Conservation (phyloP, 163 green algal genomes). For the Scenedesmus sp. region DNA sequence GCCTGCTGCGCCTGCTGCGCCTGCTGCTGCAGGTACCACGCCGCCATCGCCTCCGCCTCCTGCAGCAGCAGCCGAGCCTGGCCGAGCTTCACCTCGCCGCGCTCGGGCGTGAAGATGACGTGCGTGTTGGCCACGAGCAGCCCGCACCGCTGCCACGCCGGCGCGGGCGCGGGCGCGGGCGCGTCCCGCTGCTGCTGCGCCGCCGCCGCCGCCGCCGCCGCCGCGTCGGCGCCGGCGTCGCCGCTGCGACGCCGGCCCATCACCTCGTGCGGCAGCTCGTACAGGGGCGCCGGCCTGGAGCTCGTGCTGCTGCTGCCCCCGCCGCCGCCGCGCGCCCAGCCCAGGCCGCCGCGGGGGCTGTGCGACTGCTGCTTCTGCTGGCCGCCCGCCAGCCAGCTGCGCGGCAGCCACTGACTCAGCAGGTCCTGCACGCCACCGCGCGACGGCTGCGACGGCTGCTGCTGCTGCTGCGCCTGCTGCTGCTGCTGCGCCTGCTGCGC, state of each 20-base stretch:
- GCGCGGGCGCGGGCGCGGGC: not conserved
- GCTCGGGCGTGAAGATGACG: slow-evolving; percentile 83
- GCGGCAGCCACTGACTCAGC: slow-evolving; percentile 36
- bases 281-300: not conserved
- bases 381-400: slow-evolving; percentile 11
- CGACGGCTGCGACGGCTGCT: slow-evolving; percentile 15
- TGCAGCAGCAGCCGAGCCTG: slow-evolving; percentile 66
- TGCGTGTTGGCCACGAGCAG: slow-evolving; percentile 58
- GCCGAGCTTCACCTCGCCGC: slow-evolving; percentile 83
- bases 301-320: slow-evolving; percentile 3
- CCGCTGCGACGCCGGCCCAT: not conserved
- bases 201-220: not conserved
- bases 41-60: slow-evolving; percentile 37
- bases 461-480: slow-evolving; percentile 3
- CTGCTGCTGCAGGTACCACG: slow-evolving; percentile 28
- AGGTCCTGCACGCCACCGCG: too few relatives aligned
- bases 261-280: not conserved
- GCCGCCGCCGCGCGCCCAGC: not conserved
- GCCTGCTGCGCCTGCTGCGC: not conserved
- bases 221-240: not conserved
- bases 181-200: slow-evolving; percentile 12
- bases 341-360: not conserved
- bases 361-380: too few relatives aligned
- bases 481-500: slow-evolving; percentile 10
- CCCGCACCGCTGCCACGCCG: slow-evolving; percentile 12